These are phyloP conservation scores for Trichomonas gallinae DNA, from an alignment of 208 protist species.

Conservation along the genomic window DNA sequence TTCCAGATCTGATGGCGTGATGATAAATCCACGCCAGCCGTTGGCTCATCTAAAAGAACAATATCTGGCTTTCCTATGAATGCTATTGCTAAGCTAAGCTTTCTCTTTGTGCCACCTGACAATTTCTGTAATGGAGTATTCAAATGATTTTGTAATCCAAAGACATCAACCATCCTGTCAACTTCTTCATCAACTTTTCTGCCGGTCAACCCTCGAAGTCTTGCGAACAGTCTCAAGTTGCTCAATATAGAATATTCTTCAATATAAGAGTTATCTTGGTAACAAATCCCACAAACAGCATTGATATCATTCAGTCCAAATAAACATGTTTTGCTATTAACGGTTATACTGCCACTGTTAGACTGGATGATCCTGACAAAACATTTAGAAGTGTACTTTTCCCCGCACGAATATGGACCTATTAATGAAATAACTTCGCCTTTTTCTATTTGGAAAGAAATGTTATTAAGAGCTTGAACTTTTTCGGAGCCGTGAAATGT, in stretches of 20 bases:
- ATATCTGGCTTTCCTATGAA: not conserved
- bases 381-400: no score
- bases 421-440: no score
- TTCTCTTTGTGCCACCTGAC: not conserved
- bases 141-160: not conserved
- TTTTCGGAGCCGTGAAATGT: no score
- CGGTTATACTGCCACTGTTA: no score
- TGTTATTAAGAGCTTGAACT: no score
- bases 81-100: not conserved
- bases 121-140: not conserved
- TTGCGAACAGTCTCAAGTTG: not conserved
- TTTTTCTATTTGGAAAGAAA: no score
- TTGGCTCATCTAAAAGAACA: not conserved
- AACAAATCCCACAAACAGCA: not conserved
- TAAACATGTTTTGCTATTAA: no score
- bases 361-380: no score
- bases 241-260: not conserved
- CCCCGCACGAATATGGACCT: no score
- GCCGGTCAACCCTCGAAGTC: not conserved
- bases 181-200: not conserved
- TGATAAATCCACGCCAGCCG: not conserved
- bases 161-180: not conserved
- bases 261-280: not conserved
- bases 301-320: no score
- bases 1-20: not conserved